A percentile compares a stretch with the other conserved stretches of the same genome.
Conservation (phyloP, 2,329 filamentous ascomycete genomes). For the Tolypocladium sp. region DNA sequence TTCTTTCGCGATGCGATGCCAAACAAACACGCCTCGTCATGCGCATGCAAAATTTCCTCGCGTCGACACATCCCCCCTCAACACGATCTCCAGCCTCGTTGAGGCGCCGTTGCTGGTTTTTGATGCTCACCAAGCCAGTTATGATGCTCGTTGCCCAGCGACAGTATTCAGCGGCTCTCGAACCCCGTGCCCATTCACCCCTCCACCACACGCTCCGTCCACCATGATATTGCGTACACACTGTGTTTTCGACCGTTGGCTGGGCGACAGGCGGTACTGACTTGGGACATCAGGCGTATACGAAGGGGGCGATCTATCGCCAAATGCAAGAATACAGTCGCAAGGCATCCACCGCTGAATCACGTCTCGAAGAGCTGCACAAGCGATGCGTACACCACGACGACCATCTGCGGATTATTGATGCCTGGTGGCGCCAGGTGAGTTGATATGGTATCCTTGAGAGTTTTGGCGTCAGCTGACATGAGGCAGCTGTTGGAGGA, state of each 20-base stretch:
- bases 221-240: conserved; percentile 4
- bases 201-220: conserved; percentile 4
- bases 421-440: conserved; percentile 93
- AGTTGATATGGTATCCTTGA: conserved; percentile 16
- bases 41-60: neutral
- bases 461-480: conserved; percentile 1
- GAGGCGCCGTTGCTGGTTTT: conserved; percentile 19
- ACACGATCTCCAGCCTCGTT: conserved; percentile 13
- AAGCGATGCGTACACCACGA: conserved; percentile 77
- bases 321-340: conserved; percentile 98
- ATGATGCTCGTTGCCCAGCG: conserved; percentile 22
- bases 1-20: conserved; percentile 4
- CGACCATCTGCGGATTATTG: conserved; percentile 82
- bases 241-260: neutral
- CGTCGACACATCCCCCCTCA: neutral
- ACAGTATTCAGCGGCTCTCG: conserved; percentile 18
- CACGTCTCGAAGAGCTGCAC: conserved; percentile 69
- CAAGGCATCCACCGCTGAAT: conserved; percentile 73
- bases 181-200: conserved; percentile 4
- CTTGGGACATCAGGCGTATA: conserved; percentile 23
- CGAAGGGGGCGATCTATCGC: conserved; percentile 89
- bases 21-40: conserved; percentile 1
- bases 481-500: conserved; percentile 50
- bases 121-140: conserved; percentile 27
- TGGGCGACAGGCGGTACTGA: conserved; percentile 10